Evolutionary conservation across 2,329 filamentous ascomycete genomes (phyloP).

Genomic region (Sporothrix protearum): DNA sequence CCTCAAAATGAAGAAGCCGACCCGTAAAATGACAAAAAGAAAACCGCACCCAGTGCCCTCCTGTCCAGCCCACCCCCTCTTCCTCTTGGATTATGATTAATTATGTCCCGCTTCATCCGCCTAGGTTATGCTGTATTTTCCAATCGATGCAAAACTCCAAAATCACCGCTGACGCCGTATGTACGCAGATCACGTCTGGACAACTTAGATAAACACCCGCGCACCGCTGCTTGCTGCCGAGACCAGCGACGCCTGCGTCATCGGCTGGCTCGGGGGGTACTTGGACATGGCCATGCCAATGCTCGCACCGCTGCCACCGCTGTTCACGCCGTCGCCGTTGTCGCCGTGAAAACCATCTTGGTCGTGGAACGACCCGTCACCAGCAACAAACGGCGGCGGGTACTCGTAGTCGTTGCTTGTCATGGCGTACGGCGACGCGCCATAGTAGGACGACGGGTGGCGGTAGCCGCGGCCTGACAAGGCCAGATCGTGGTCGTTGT

Average conservation of each 20-base stretch:
- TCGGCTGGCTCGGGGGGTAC: constrained; percentile 22
- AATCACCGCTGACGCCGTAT: neutral
- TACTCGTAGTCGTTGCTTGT: constrained; percentile 22
- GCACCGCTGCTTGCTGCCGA: constrained; percentile 25
- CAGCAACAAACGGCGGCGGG: constrained; percentile 21
- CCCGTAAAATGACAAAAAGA: neutral
- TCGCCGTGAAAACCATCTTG: neutral
- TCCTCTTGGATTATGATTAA: neutral
- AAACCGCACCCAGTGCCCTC: neutral
- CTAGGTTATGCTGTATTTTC: neutral
- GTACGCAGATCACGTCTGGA: too few species aligned
- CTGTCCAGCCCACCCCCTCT: neutral
- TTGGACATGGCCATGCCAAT: constrained; percentile 26
- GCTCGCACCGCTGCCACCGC: neutral
- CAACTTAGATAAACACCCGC: constrained; percentile 22
- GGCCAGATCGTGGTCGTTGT: neutral
- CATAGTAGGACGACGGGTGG: constrained; percentile 20
- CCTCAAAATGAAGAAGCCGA: neutral
- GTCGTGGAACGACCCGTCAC: neutral
- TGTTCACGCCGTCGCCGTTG: neutral
- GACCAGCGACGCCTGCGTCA: constrained; percentile 24
- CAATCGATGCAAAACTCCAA: neutral
- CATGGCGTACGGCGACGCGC: constrained; percentile 8
- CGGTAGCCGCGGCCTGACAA: constrained; percentile 9
- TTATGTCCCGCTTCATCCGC: neutral